phyloP scores from a whole-genome alignment of 176 grass and related monocot genomes.

The Alopecurus myosuroides region DNA sequence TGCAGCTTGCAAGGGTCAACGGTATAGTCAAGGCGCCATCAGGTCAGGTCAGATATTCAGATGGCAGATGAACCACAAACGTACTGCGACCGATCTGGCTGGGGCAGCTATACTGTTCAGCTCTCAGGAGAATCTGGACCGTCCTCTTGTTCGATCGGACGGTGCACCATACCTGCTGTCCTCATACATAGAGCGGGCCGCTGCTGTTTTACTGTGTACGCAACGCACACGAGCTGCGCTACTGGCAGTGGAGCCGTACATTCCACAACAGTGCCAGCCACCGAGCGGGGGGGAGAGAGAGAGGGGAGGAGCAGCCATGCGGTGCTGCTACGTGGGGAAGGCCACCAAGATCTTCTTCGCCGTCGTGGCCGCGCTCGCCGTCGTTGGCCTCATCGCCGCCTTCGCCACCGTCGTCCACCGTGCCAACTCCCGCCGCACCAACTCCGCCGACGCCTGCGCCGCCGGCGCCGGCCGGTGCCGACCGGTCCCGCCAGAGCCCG shows the following conservation, averaged over 20 bases:
- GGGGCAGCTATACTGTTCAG: background rate
- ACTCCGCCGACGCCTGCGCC: slow-evolving; percentile 2
- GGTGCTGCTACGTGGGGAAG: slow-evolving; percentile 81
- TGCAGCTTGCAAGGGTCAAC: background rate
- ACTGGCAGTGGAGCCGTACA: background rate
- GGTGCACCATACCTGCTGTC: background rate
- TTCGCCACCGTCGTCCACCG: slow-evolving; percentile 46
- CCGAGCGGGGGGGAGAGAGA: background rate
- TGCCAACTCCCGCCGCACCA: slow-evolving; percentile 14
- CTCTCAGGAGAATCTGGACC: background rate
- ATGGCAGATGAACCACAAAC: background rate
- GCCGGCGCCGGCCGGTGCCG: slow-evolving; percentile 17
- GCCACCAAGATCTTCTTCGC: slow-evolving; percentile 91
- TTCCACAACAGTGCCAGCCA: slow-evolving; percentile 1
- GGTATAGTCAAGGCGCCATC: background rate
- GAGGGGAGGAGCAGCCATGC: slow-evolving; percentile 16
- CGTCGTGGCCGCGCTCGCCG: slow-evolving; percentile 46
- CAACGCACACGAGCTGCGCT: background rate
- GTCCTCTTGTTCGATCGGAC: background rate
- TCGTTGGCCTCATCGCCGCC: slow-evolving; percentile 48
- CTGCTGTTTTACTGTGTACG: background rate
- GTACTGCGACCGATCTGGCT: background rate
- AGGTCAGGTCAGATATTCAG: background rate
- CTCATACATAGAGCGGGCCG: background rate
- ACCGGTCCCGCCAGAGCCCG: slow-evolving; percentile 27